Conservation (phyloP, 805 yeast genomes). For the Wickerhamomyces silvicola region DNA sequence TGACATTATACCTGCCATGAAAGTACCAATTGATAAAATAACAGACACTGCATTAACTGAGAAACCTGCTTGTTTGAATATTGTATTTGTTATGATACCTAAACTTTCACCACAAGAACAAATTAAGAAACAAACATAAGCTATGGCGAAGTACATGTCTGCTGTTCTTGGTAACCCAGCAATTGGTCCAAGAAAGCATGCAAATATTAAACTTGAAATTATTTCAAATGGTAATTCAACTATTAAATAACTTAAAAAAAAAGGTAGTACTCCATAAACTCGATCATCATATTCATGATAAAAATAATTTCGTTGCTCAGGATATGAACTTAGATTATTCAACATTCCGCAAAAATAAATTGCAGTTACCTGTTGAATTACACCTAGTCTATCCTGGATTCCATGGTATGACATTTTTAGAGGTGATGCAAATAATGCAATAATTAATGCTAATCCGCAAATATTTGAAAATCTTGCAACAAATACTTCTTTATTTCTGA, state of each 20-base stretch:
- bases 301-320: conserved; percentile 67
- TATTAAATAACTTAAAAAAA: conserved; percentile 51
- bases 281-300: conserved; percentile 76
- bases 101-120: conserved; percentile 78
- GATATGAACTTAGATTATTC: conserved; percentile 70
- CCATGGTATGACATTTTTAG: conserved; percentile 40
- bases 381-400: conserved; percentile 63
- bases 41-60: conserved; percentile 70
- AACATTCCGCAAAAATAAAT: conserved; percentile 78
- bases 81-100: conserved; percentile 73
- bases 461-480: conserved; percentile 62
- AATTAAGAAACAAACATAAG: conserved; percentile 45
- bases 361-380: conserved; percentile 67
- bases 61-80: conserved; percentile 70
- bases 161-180: conserved; percentile 68
- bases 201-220: conserved; percentile 48
- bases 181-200: conserved; percentile 60
- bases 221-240: conserved; percentile 67
- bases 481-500: conserved; percentile 48
- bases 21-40: conserved; percentile 61
- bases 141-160: conserved; percentile 58
- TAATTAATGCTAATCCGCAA: conserved; percentile 59
- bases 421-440: conserved; percentile 64
- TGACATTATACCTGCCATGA: conserved; percentile 84
- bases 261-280: conserved; percentile 62